Evolutionary conservation across 805 yeast species (phyloP), one percentile per base, ranked within the genome.

Genomic region (Candida cerambycidarum): DNA sequence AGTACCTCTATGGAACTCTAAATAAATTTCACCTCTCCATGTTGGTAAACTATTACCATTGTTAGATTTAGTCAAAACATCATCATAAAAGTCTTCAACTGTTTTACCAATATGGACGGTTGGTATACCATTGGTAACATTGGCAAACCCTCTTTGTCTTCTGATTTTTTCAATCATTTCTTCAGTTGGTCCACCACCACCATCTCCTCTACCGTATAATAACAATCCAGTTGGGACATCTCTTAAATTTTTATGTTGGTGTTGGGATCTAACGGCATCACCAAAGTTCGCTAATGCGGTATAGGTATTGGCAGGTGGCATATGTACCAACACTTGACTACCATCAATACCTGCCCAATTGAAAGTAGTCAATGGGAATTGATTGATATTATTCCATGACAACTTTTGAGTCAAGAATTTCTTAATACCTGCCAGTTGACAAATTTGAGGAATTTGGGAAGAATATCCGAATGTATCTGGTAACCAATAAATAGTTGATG

Each of bases 381-480:
- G 73, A 62, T 92, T 90, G 64, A 92, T 89, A 60, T 92, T 92
- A 67, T 92, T 92, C 99, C 99, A 93, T 2, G 96, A 85, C 48
- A 92, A 75, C 61, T 92, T 92, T 63, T 92, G 99, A 7, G 99
- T 92, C 54, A 92, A 68, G 57, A 92, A 92, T 45, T 83, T 80
- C 38, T 83, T 79, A 65, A 89, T 83, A 4, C 90, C 96, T 1
- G 92, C 90, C n/a, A 79, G 64, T 42, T 89, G 85, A 60, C 96
- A 88, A 35, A 92, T 70, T 61, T 92, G 99, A 0, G 99, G 99
- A 37, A 92, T 78, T 63, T 93, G 98, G 3, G 96, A 87, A 3
- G 95, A 83, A 64, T 93, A 92, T 4, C 99, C 99, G 69, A 92
- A 92, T 1, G 98, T 89, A 62, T 92, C 99, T 10, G 99, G 99